These are phyloP conservation scores for Phaffia tasmanica DNA, from an alignment of 768 basidiomycete genomes.

Conservation along the genomic window DNA sequence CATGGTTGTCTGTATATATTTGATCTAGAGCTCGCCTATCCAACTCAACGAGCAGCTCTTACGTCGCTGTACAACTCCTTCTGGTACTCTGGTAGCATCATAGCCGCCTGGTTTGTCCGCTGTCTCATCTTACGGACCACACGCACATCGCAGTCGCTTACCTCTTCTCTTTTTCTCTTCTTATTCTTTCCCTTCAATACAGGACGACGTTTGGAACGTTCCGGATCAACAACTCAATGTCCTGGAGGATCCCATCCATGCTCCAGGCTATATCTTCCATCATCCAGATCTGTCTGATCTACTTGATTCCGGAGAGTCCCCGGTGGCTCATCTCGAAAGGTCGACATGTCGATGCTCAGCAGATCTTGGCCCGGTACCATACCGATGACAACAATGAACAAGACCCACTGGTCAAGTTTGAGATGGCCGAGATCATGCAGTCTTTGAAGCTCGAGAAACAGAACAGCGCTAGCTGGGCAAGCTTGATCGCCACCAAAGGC, in stretches of 20 bases:
- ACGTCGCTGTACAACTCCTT: constrained; percentile 72
- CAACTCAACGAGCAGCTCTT: constrained; percentile 64
- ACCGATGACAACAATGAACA: constrained; percentile 48
- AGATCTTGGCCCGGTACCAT: constrained; percentile 70
- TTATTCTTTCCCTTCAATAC: no score
- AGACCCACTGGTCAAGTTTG: constrained; percentile 17
- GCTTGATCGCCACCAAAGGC: constrained; percentile 8
- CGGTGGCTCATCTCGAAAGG: constrained; percentile 72
- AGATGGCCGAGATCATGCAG: constrained; percentile 22
- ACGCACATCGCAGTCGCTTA: no score
- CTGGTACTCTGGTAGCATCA: constrained; percentile 67
- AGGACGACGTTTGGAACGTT: constrained; percentile 68
- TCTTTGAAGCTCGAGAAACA: constrained; percentile 1
- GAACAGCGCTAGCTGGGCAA: not conserved
- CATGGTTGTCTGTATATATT: not conserved
- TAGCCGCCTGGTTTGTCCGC: constrained; percentile 51
- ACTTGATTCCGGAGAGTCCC: constrained; percentile 69
- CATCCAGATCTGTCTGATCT: constrained; percentile 50
- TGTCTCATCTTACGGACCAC: no score
- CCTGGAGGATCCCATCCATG: constrained; percentile 71
- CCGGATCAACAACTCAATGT: constrained; percentile 45
- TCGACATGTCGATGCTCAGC: constrained; percentile 54
- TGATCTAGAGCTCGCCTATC: constrained; percentile 62
- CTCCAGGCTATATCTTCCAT: constrained; percentile 43
- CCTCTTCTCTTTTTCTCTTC: no score